Evolutionary conservation across 1,284 basidiomycete species (phyloP).

Genomic region (Cystobasidiaceae sp.): DNA sequence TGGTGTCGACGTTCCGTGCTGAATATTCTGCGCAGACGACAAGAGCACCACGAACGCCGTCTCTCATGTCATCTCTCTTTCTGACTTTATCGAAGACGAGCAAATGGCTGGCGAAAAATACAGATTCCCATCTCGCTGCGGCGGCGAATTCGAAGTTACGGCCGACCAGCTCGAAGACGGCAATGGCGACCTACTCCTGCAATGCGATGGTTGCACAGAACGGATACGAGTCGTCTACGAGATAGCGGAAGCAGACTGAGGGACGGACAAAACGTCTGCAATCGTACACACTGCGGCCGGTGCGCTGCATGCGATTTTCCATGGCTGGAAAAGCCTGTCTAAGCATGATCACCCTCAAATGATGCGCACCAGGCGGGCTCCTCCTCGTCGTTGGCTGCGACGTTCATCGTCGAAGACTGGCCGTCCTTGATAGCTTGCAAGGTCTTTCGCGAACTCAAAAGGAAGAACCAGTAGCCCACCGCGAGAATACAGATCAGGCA

Average conservation of each 20-base stretch:
- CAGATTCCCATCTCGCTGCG: constrained; percentile 19
- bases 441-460: no score
- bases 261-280: no score
- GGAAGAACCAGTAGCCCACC: neutral
- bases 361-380: no score
- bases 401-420: no score
- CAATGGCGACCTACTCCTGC: constrained; percentile 4
- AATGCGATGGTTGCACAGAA: constrained; percentile 28
- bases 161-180: constrained; percentile 22
- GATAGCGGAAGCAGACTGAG: neutral
- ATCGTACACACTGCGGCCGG: no score
- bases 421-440: no score
- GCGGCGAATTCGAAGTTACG: constrained; percentile 14
- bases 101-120: constrained; percentile 1
- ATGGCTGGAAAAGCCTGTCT: no score
- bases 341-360: no score
- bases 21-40: neutral
- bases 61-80: constrained; percentile 8
- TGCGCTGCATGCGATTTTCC: no score
- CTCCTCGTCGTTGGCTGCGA: no score
- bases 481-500: neutral
- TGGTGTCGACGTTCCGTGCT: neutral
- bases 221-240: constrained; percentile 17
- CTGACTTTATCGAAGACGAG: constrained; percentile 3
- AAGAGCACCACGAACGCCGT: constrained; percentile 1